Percentiles rank a stretch among this genome's conserved stretches.
Evolutionary conservation across 1,284 basidiomycete genomes (phyloP).

Genomic region (Leccinum subrobustum): DNA sequence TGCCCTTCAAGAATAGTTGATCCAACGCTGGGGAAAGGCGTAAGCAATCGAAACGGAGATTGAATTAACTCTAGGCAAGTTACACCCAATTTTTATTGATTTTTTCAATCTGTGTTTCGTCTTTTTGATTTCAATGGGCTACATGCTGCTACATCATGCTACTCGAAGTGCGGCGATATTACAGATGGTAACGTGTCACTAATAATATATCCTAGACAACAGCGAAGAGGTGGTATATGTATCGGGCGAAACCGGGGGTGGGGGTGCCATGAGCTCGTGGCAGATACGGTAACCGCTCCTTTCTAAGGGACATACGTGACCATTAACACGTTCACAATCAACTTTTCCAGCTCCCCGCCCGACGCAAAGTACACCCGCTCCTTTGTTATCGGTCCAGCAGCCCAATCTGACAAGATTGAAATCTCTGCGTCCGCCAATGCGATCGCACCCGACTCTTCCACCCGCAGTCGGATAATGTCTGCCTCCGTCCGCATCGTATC

Average conservation of each 20-base stretch:
- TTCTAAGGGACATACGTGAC: constrained; percentile 57
- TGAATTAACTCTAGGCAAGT: background rate
- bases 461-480: constrained; percentile 51
- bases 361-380: constrained; percentile 70
- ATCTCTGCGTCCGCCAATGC: constrained; percentile 63
- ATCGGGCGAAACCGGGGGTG: background rate
- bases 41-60: background rate
- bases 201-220: constrained; percentile 3
- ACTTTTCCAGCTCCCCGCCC: constrained; percentile 62
- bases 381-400: constrained; percentile 51
- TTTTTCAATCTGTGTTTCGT: background rate
- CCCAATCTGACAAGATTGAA: constrained; percentile 56
- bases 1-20: background rate
- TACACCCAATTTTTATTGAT: background rate
- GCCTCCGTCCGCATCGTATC: constrained; percentile 31
- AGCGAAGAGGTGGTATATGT: background rate
- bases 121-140: background rate
- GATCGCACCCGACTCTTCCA: constrained; percentile 67
- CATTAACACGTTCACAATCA: constrained; percentile 70
- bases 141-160: background rate
- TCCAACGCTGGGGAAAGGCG: background rate
- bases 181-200: constrained; percentile 16
- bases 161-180: constrained; percentile 1
- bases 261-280: background rate
- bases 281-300: background rate